Percentiles rank a stretch among this genome's conserved stretches.
Conservation (phyloP, 208 protist species). For the Wallacemonas collosoma region DNA sequence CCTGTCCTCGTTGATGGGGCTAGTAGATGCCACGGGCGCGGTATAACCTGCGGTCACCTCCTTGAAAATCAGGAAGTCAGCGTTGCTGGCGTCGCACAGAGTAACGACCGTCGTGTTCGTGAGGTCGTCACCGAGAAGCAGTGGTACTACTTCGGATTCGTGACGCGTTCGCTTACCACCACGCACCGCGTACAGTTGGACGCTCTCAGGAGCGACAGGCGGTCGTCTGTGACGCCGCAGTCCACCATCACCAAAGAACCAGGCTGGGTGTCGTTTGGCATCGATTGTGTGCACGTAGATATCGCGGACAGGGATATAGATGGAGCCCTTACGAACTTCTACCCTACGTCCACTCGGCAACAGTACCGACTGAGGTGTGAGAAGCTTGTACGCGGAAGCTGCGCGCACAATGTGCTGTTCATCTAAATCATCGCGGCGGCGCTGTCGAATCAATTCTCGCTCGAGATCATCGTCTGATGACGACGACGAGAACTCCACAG, state of each 20-base stretch:
- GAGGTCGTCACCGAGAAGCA: neutral
- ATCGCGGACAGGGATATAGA: slow-evolving; percentile 61
- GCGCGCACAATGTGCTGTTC: slow-evolving; percentile 38
- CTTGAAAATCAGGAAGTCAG: slow-evolving; percentile 59
- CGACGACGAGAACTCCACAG: slow-evolving; percentile 58
- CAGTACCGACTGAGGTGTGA: slow-evolving; percentile 17
- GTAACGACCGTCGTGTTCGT: slow-evolving; percentile 5
- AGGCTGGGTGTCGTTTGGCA: slow-evolving; percentile 39
- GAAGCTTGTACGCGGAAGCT: slow-evolving; percentile 16
- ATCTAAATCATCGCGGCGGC: slow-evolving; percentile 19
- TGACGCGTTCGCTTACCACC: neutral
- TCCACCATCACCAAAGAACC: slow-evolving; percentile 64
- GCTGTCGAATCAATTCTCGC: slow-evolving; percentile 43
- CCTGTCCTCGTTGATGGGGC: slow-evolving; percentile 12
- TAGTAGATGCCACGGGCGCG: neutral
- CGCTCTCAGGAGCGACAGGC: slow-evolving; percentile 32
- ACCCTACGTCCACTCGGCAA: slow-evolving; percentile 36
- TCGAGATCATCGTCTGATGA: slow-evolving; percentile 65
- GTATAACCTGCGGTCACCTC: slow-evolving; percentile 18
- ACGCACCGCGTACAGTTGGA: slow-evolving; percentile 38
- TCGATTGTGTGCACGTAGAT: slow-evolving; percentile 57
- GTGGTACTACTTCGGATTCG: neutral
- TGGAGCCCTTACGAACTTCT: slow-evolving; percentile 43
- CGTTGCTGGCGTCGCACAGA: slow-evolving; percentile 44
- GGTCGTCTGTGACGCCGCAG: slow-evolving; percentile 30